Percentiles rank a stretch among this genome's conserved stretches.
Conservation (phyloP, 2,329 filamentous ascomycete species). For the Epichloe elymi region DNA sequence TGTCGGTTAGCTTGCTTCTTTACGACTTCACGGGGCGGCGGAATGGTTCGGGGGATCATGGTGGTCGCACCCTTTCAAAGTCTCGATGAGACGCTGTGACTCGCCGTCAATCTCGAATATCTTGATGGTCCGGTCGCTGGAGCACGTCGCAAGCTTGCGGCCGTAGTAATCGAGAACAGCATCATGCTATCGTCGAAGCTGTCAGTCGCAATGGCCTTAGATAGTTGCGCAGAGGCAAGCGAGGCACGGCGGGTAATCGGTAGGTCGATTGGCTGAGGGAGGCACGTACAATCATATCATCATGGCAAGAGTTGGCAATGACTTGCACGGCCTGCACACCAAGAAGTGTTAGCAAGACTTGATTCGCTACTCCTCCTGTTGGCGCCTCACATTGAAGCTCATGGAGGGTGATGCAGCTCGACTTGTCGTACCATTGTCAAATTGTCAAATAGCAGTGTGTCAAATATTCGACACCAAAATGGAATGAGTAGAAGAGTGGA, state of each 20-base stretch:
- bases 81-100: constrained; percentile 78
- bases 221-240: background rate
- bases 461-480: background rate
- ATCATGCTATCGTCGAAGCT: constrained; percentile 56
- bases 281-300: constrained; percentile 95
- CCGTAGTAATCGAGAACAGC: constrained; percentile 98
- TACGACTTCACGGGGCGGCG: no score
- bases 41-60: constrained; percentile 10
- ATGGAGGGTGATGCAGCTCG: background rate
- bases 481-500: background rate
- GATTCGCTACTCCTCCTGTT: background rate
- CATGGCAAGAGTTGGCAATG: constrained; percentile 48
- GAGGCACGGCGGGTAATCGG: background rate
- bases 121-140: constrained; percentile 96
- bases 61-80: constrained; percentile 66
- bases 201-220: background rate
- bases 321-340: constrained; percentile 27
- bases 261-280: background rate
- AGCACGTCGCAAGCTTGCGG: constrained; percentile 88
- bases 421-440: constrained; percentile 3
- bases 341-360: constrained; percentile 12
- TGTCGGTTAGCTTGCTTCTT: constrained; percentile 6
- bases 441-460: background rate
- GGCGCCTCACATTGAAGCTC: no score
- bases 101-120: constrained; percentile 98